A percentile compares a stretch with the other conserved stretches of the same genome.
These are phyloP conservation scores for Phialophora chinensis DNA, from an alignment of 2,329 filamentous ascomycete genomes.

Conservation along the genomic window DNA sequence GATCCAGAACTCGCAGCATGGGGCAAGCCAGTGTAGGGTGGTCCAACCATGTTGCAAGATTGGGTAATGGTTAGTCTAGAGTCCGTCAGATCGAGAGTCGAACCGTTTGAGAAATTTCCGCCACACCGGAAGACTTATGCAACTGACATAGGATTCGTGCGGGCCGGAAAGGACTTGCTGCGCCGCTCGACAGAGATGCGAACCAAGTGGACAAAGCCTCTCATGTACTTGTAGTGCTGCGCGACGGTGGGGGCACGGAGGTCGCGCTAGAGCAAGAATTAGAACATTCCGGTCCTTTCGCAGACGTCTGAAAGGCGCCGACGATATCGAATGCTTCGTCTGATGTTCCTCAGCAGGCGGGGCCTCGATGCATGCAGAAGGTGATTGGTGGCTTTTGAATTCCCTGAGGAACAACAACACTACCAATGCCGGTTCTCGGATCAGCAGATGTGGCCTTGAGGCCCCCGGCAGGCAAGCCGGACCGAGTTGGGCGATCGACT, in stretches of 20 bases:
- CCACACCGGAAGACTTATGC: neutral
- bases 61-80: neutral
- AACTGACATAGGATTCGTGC: neutral
- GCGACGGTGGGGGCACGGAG: neutral
- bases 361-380: neutral
- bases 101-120: neutral
- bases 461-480: neutral
- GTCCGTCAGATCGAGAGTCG: conserved; percentile 3
- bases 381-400: neutral
- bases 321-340: neutral
- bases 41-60: neutral
- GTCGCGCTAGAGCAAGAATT: neutral
- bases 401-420: neutral
- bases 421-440: neutral
- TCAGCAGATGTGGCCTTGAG: neutral
- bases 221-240: neutral
- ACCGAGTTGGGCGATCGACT: neutral
- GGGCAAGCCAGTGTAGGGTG: neutral
- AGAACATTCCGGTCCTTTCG: neutral
- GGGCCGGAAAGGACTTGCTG: neutral
- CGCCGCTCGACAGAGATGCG: neutral
- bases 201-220: neutral
- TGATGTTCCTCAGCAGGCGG: neutral
- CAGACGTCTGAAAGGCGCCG: neutral
- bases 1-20: neutral